Conservation (phyloP, 2,329 filamentous ascomycete genomes). For the Colletotrichum lupini region DNA sequence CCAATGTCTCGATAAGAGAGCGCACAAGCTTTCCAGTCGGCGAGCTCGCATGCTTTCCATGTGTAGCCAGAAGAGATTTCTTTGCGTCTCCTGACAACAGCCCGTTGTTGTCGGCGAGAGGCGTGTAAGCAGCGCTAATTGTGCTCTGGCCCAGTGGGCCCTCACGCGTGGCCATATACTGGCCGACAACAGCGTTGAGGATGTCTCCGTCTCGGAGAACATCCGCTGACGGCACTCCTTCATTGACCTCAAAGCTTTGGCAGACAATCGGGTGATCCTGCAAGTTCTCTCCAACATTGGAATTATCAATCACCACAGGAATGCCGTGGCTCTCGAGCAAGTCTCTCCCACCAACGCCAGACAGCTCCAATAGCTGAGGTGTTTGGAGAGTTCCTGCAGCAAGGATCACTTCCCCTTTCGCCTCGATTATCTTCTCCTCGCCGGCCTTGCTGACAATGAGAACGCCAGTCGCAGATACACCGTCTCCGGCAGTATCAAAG, state of each 20-base stretch:
- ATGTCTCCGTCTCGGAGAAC: constrained; percentile 47
- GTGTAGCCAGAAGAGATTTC: constrained; percentile 38
- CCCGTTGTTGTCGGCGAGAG: constrained; percentile 44
- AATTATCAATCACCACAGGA: constrained; percentile 45
- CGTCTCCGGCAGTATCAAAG: background rate
- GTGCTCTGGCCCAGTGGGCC: constrained; percentile 47
- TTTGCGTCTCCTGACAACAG: constrained; percentile 40
- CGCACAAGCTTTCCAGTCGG: constrained; percentile 35
- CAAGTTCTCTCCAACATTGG: constrained; percentile 51
- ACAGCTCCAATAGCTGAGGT: constrained; percentile 55
- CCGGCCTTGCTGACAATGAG: constrained; percentile 16
- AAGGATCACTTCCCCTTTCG: constrained; percentile 53
- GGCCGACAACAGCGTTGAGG: constrained; percentile 44
- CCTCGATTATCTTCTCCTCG: constrained; percentile 34
- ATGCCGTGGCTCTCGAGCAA: constrained; percentile 46
- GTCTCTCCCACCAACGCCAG: constrained; percentile 49
- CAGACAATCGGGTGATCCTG: constrained; percentile 53
- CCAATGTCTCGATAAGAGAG: constrained; percentile 41
- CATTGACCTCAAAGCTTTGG: constrained; percentile 53
- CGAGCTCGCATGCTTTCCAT: constrained; percentile 35
- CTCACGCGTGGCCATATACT: constrained; percentile 48
- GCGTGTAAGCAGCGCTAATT: constrained; percentile 42
- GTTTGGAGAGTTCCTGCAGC: constrained; percentile 53
- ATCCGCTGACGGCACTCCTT: constrained; percentile 50
- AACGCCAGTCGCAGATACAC: constrained; percentile 5